These are phyloP conservation scores for Nidularia sp. DNA, from an alignment of 768 basidiomycete species.

Conservation along the genomic window DNA sequence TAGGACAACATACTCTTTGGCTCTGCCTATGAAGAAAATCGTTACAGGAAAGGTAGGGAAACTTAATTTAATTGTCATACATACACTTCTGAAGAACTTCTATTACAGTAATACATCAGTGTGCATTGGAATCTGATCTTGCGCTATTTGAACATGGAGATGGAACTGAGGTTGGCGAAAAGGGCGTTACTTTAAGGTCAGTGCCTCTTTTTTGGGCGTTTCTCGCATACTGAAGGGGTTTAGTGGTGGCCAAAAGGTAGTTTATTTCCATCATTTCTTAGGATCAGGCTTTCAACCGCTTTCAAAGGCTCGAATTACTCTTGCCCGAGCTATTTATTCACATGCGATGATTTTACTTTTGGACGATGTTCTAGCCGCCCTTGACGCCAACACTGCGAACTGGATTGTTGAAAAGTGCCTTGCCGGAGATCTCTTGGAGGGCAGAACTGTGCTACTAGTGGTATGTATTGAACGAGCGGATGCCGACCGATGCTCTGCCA, in stretches of 20 bases:
- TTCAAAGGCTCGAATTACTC: slow-evolving; percentile 11
- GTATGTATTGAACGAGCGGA: slow-evolving; percentile 8
- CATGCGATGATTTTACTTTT: slow-evolving; percentile 47
- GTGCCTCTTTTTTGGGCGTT: not conserved
- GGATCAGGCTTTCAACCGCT: not conserved
- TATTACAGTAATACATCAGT: not conserved
- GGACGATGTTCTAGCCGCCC: slow-evolving; percentile 51
- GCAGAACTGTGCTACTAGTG: slow-evolving; percentile 39
- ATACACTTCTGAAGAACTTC: slow-evolving; percentile 21
- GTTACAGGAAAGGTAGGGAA: slow-evolving; percentile 31
- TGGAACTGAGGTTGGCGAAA: slow-evolving; percentile 48
- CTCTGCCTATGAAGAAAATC: slow-evolving; percentile 30
- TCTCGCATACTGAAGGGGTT: not conserved
- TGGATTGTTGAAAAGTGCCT: slow-evolving; percentile 48
- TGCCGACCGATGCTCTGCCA: too few species aligned
- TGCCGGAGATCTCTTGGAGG: slow-evolving; percentile 30
- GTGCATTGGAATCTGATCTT: slow-evolving; percentile 38
- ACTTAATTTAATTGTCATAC: not conserved
- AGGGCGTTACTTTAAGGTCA: slow-evolving; percentile 40
- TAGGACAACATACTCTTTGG: slow-evolving; percentile 47
- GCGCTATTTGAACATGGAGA: slow-evolving; percentile 44
- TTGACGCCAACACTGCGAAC: slow-evolving; percentile 49
- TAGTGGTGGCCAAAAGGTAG: slow-evolving; percentile 52
- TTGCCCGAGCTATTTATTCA: slow-evolving; percentile 29
- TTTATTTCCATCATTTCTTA: slow-evolving; percentile 36